A percentile compares a stretch with the other conserved stretches of the same genome.
Conservation (phyloP, 108 stramenopile genomes). For the Schizochytrium sp. region DNA sequence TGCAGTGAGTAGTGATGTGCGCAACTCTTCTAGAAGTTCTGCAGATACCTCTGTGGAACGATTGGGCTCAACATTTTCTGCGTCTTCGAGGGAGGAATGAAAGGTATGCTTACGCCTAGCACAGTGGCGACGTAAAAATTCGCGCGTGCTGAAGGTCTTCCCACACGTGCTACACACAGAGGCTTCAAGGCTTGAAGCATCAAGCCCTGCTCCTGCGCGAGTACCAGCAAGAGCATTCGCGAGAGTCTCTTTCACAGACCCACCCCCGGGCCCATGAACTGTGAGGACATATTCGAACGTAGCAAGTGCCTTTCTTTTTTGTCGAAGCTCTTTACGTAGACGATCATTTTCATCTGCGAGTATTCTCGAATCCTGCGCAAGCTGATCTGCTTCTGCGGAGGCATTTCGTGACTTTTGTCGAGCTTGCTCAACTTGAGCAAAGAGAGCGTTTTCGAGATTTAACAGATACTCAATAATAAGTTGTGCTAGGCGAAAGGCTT, state of each 20-base stretch:
- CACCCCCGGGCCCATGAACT: background rate
- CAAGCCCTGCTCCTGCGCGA: constrained; percentile 14
- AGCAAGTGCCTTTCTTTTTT: constrained; percentile 27
- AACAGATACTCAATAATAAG: constrained; percentile 57
- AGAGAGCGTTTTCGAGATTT: constrained; percentile 35
- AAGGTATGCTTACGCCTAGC: constrained; percentile 30
- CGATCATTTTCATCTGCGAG: constrained; percentile 37
- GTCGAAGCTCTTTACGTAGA: constrained; percentile 13
- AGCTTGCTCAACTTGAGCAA: constrained; percentile 2
- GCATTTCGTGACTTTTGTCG: background rate
- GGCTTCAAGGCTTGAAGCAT: background rate
- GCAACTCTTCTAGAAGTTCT: background rate
- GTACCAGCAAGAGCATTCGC: constrained; percentile 25
- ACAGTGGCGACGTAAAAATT: constrained; percentile 29
- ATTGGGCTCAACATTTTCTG: constrained; percentile 48
- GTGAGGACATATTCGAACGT: constrained; percentile 54
- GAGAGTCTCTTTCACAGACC: background rate
- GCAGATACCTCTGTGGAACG: too few species aligned
- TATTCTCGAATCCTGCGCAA: background rate
- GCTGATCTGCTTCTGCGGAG: background rate
- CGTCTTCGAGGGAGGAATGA: background rate
- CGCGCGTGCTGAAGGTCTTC: constrained; percentile 32
- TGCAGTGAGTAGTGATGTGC: background rate
- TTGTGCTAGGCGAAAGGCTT: constrained; percentile 48
- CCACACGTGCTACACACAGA: constrained; percentile 53